A percentile compares a stretch with the other conserved stretches of the same genome.
Conservation (phyloP, 2,329 filamentous ascomycete genomes). For the Phaeoacremonium minimum region DNA sequence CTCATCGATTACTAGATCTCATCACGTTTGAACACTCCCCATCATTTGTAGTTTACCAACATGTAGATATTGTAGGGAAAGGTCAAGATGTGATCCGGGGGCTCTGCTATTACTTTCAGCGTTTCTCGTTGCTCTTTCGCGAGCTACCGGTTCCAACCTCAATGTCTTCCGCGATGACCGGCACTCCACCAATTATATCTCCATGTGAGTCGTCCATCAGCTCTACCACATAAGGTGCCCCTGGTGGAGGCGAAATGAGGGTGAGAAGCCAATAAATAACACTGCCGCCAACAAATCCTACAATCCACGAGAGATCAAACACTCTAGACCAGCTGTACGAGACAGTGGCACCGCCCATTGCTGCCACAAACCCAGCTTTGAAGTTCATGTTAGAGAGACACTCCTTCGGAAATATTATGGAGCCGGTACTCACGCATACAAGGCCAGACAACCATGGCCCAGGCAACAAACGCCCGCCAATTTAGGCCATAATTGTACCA, state of each 20-base stretch:
- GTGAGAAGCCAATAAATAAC: constrained; percentile 7
- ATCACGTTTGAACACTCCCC: too few relatives aligned
- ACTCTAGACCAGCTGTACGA: neutral
- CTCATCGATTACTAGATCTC: too few relatives aligned
- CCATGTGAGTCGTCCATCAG: too few relatives aligned
- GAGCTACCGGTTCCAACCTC: too few relatives aligned
- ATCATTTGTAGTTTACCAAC: too few relatives aligned
- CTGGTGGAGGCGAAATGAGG: constrained; percentile 6
- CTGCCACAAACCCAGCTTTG: neutral
- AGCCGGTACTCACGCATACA: neutral
- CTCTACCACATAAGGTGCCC: constrained; percentile 5
- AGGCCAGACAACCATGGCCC: neutral
- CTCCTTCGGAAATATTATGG: neutral
- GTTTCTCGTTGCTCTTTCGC: too few relatives aligned
- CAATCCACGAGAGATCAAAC: neutral
- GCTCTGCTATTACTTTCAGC: too few relatives aligned
- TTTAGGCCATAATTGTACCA: constrained; percentile 34
- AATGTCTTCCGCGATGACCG: too few relatives aligned
- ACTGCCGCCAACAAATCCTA: neutral
- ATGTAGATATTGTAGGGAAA: too few relatives aligned
- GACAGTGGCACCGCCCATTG: neutral
- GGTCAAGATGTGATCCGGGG: too few relatives aligned
- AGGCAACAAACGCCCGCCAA: constrained; percentile 30
- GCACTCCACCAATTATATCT: too few relatives aligned
- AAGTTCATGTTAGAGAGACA: neutral